Evolutionary conservation across 78 protist species (phyloP), one percentile per base, ranked within the genome.

Genomic region (Emiliania huxleyi): DNA sequence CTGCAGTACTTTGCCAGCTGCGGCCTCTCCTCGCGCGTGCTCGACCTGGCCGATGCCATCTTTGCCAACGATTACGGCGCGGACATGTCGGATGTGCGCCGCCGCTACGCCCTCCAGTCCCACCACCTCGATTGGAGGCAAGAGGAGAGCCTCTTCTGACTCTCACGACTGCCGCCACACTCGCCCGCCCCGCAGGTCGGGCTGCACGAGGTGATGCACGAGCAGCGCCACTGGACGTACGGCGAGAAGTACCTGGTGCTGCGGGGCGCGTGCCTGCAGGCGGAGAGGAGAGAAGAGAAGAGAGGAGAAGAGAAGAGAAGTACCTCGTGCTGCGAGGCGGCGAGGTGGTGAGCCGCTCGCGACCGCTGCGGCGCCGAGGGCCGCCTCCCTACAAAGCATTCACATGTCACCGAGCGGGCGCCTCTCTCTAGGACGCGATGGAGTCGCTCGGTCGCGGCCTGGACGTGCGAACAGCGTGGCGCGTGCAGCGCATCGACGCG

Each of bases 41-140:
- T 81, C 40, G 89, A 81, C 55, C 55, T 81, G 2, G 89, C 89
- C 25, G 89, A 81, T 26, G 89, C 89, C 56, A 81, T 81, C 56
- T 81, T 23, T 29, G 89, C 56, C 37, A 81, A 81, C 89, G 89
- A 81, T 12, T 81, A 81, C 37, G 89, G 89, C 89, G 89, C 89
- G 1, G 89, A 44, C 37, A 26, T 44, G 56, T 19, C 33, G 23
- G 75, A 62, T 3, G n/a, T n/a, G n/a, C n/a, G n/a, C n/a, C n/a
- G n/a, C n/a, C n/a, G n/a, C n/a, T n/a, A n/a, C n/a, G n/a, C n/a
- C n/a, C n/a, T n/a, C n/a, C n/a, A n/a, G n/a, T n/a, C n/a, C n/a
- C n/a, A n/a, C n/a, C n/a, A n/a, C n/a, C n/a, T n/a, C n/a, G n/a
- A n/a, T n/a, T n/a, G n/a, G n/a, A n/a, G n/a, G n/a, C n/a, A n/a